Conservation (phyloP, 768 basidiomycete genomes). For the Podaxis mareebaensis region DNA sequence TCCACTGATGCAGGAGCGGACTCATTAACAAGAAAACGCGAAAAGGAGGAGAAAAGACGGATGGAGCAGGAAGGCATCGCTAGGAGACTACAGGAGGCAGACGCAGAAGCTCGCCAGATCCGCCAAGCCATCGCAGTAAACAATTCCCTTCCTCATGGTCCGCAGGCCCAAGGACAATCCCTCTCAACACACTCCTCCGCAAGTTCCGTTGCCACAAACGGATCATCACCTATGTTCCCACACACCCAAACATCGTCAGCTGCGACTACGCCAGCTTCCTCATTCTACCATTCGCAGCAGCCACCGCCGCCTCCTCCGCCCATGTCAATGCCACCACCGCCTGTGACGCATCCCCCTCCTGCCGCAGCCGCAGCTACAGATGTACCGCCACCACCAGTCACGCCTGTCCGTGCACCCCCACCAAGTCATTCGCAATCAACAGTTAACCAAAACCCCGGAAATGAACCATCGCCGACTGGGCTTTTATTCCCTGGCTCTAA, state of each 20-base stretch:
- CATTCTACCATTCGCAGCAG: constrained; percentile 1
- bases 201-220: constrained; percentile 16
- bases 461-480: not conserved
- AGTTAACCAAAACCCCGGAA: constrained; percentile 1
- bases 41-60: constrained; percentile 37
- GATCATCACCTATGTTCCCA: constrained; percentile 10
- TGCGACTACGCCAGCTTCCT: constrained; percentile 7
- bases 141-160: constrained; percentile 22
- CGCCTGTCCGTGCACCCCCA: not conserved
- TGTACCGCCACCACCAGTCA: not conserved
- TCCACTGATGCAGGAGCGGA: constrained; percentile 7
- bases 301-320: constrained; percentile 1
- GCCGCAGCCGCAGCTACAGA: not conserved
- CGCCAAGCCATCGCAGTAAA: constrained; percentile 34
- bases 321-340: not conserved
- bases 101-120: constrained; percentile 46
- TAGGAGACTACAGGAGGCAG: constrained; percentile 60
- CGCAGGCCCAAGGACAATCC: not conserved
- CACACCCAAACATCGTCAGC: constrained; percentile 5
- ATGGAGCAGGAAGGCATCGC: constrained; percentile 59
- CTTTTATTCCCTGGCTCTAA: constrained; percentile 5
- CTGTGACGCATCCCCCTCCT: not conserved
- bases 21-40: constrained; percentile 26
- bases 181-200: constrained; percentile 15
- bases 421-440: not conserved